Percentiles rank a stretch among this genome's conserved stretches.
These are phyloP conservation scores for Inga oerstediana DNA, from an alignment of 306 rosid genomes.

Conservation along the genomic window DNA sequence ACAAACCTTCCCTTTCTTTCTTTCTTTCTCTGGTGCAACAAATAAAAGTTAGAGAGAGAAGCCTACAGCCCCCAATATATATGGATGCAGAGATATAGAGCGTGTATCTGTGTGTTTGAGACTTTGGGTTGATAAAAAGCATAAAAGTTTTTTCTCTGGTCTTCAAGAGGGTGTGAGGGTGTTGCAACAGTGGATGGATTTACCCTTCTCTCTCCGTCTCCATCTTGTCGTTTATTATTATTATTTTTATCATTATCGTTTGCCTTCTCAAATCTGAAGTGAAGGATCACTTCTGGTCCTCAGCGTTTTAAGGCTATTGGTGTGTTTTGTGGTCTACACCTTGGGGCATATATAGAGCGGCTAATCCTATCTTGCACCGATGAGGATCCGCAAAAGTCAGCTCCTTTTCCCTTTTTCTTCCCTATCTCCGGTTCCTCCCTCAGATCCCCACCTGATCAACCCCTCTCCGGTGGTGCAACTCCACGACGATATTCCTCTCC, in stretches of 20 bases:
- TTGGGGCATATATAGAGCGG: not conserved
- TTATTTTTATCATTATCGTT: not conserved
- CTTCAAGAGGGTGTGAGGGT: slow-evolving; percentile 1
- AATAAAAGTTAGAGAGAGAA: slow-evolving; percentile 57
- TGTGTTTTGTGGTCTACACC: slow-evolving; percentile 14
- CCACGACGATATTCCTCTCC: slow-evolving; percentile 22
- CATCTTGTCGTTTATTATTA: not conserved
- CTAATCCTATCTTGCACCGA: slow-evolving; percentile 40
- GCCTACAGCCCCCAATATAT: slow-evolving; percentile 14
- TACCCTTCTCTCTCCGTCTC: slow-evolving; percentile 6
- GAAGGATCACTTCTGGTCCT: slow-evolving; percentile 40
- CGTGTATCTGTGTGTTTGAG: not conserved
- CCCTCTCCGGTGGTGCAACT: slow-evolving; percentile 77
- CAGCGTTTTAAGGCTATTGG: slow-evolving; percentile 8
- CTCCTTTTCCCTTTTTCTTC: slow-evolving; percentile 59
- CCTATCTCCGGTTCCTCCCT: slow-evolving; percentile 53
- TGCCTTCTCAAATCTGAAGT: slow-evolving; percentile 35
- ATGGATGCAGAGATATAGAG: slow-evolving; percentile 4
- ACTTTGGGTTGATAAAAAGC: slow-evolving; percentile 21
- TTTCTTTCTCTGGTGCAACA: slow-evolving; percentile 85
- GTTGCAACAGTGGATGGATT: slow-evolving; percentile 31
- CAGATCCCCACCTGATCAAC: slow-evolving; percentile 79
- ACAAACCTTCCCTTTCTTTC: slow-evolving; percentile 42
- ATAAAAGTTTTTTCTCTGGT: slow-evolving; percentile 21
- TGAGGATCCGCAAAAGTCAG: slow-evolving; percentile 87